Evolutionary conservation across 768 basidiomycete species (phyloP), one percentile per base, ranked within the genome.

Genomic region (Terana coerulea): DNA sequence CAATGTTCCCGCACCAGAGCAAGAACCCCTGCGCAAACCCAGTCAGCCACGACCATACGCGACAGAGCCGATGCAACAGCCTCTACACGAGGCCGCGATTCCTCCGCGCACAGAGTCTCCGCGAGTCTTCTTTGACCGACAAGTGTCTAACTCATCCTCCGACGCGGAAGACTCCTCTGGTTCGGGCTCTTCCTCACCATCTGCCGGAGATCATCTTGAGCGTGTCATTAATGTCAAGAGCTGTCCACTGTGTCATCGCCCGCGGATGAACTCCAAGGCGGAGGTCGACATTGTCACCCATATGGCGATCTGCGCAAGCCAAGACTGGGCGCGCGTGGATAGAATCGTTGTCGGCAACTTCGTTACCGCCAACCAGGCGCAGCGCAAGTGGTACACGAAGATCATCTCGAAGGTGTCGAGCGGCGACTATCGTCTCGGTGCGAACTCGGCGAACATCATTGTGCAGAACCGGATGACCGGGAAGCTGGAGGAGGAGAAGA

Each of bases 371-470:
- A 84, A 80, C 57, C 93, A 97, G 72, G 95, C 95, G 55, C 95
- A 98, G 74, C 75, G 95, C 62, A 99, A 99, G 72, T 98, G 92
- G 88, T 89, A 95, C 64, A 93, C 92, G 55, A 91, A 87, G 73
- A 78, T 98, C 33, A 78, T 98, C 47, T 77, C 81, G 21, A 94
- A 93, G 70, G 82, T 97, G 5, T 86, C 88, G 0, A 81, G 81
- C 56, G 95, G 95, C 9, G 79, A 87, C 51, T 98, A 98, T 70
- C 79, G 78, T 59, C 78, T 98, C 24, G 95, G 95, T 0, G 95
- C 95, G 59, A 97, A 99, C 62, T 95, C 92, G 47, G 95, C 94
- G 22, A 99, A 99, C 64, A 97, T 99, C 58, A 92, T 98, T 52
- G 95, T 99, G 1, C 95, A 98, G 71, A 94, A 98, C 64, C 78